Conservation (phyloP, 192 early-diverging fungal genomes). For the Entomortierella chlamydospora region DNA sequence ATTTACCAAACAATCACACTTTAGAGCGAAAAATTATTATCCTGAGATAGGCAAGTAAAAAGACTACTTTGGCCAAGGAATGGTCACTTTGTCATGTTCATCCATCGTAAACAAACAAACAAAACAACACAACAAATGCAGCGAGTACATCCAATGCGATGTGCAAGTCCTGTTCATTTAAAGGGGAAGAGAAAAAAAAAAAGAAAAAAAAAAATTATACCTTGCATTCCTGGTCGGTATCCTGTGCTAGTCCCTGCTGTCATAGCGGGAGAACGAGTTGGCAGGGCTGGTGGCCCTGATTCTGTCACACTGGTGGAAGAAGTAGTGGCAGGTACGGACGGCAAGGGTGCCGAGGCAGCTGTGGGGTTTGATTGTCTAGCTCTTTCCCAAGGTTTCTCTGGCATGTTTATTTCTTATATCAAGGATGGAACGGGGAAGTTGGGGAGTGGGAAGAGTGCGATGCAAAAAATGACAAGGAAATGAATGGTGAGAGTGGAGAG, state of each 20-base stretch:
- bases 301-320: slow-evolving; percentile 25
- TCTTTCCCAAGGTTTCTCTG: slow-evolving; percentile 78
- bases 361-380: slow-evolving; percentile 55
- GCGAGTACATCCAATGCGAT: no score
- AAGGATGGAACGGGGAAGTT: slow-evolving; percentile 72
- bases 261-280: slow-evolving; percentile 51
- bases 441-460: slow-evolving; percentile 3
- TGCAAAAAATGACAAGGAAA: slow-evolving; percentile 1
- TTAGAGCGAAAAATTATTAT: background rate
- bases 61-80: no score
- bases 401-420: slow-evolving; percentile 14
- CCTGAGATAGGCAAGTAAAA: no score
- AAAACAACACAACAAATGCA: no score
- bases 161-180: no score
- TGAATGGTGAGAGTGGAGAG: background rate
- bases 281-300: slow-evolving; percentile 56
- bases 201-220: no score
- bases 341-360: slow-evolving; percentile 39
- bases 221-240: slow-evolving; percentile 20
- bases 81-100: no score
- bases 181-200: no score
- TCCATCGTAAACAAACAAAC: no score
- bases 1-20: background rate
- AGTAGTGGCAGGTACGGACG: slow-evolving; percentile 43
- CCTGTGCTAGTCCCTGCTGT: slow-evolving; percentile 11